A percentile compares a stretch with the other conserved stretches of the same genome.
Evolutionary conservation across 345 rosid species (phyloP).

Genomic region (Crucihimalaya himalaica): DNA sequence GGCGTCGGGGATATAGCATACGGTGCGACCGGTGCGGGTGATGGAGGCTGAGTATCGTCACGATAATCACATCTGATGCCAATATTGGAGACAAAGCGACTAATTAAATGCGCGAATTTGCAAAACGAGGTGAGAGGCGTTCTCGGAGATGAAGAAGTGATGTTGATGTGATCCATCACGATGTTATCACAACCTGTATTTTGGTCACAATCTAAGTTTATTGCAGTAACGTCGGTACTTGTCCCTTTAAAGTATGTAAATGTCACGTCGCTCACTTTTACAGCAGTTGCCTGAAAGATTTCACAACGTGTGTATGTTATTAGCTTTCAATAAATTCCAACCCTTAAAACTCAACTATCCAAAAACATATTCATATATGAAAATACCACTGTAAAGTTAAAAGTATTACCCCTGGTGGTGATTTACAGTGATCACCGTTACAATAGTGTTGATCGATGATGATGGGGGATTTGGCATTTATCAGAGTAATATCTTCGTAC

Average conservation of each 20-base stretch:
- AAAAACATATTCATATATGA: not conserved
- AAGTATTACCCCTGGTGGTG: not conserved
- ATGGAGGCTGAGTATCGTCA: not conserved
- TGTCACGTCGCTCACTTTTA: constrained; percentile 31
- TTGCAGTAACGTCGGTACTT: not conserved
- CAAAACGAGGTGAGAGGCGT: not conserved
- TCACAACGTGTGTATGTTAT: not conserved
- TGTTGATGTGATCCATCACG: constrained; percentile 15
- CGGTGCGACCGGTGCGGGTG: not conserved
- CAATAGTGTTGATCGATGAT: constrained; percentile 20
- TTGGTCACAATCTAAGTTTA: constrained; percentile 29
- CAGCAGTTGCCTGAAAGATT: constrained; percentile 1
- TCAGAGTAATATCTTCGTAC: constrained; percentile 15
- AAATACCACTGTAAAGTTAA: not conserved
- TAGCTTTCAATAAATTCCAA: not conserved
- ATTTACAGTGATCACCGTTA: not conserved
- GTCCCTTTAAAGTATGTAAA: constrained; percentile 23
- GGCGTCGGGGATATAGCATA: not conserved
- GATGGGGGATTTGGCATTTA: constrained; percentile 7
- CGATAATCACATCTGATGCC: not conserved
- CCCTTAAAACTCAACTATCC: not conserved
- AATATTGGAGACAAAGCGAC: constrained; percentile 11
- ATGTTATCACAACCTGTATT: constrained; percentile 13
- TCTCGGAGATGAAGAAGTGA: constrained; percentile 12
- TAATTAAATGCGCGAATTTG: constrained; percentile 4